Base-by-base conservation (phyloP, 441 rosid genomes). In the Gossypium schwendimanii region DNA sequence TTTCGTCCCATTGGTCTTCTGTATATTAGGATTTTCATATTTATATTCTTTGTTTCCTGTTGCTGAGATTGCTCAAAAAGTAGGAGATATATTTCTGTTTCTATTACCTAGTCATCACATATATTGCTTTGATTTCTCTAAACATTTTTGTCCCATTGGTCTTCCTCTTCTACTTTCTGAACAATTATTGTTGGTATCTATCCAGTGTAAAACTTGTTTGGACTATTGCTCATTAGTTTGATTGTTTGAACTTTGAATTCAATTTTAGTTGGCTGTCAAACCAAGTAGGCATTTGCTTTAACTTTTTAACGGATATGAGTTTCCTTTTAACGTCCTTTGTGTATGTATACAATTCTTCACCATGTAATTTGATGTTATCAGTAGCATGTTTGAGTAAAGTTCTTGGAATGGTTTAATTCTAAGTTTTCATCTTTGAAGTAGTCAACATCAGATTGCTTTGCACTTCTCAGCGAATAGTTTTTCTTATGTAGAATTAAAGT, bases 161-260 rank as follows among this genome's bases (percentile, higher is more conserved):
- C 39, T 67, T 49, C 58, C 58, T n/a, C 58, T 67, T 67, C 45
- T 49, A 49, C 36, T 67, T 66, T 49, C 58, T 49, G 71, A 67
- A n/a, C 24, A 49, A 41, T 26, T 66, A 66, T 24, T 66, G 58
- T 47, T 66, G 18, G 4, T 66, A 44, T 47, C 28, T 47, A 47
- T 66, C 44, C 8, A 2, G 18, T 24, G 44, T 47, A 45, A 66
- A 49, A 47, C 23, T 66, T 66, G 58, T 10, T 47, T 47, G 70
- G 17, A 14, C 70, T 65, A 17, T 64, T 21, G 33, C 69, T 20
- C 10, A 11, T 44, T 17, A 21, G 12, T 44, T 64, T 20, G 24
- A 55, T 12, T 21, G 33, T 44, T 21, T 64, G 36, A 64, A 45
- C 50, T 44, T 64, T 44, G 17, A 44, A 41, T 21, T 20, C 33